A percentile compares a stretch with the other conserved stretches of the same genome.
Conservation (phyloP, 768 basidiomycete genomes). For the Collybia sp. region DNA sequence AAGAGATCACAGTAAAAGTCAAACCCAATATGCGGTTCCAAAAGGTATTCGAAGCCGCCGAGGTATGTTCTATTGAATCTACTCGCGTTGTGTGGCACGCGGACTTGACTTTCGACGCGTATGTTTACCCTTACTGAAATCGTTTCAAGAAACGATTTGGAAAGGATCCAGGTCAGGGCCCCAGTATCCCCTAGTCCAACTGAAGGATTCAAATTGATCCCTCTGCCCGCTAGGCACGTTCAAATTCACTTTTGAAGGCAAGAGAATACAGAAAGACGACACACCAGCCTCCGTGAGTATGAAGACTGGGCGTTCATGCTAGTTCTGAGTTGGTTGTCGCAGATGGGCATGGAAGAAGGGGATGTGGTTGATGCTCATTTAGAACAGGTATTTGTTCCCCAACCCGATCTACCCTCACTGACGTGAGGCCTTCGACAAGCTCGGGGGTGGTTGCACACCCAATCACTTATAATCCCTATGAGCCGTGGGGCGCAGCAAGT, state of each 20-base stretch:
- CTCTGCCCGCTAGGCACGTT: constrained; percentile 41
- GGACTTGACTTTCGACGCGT: background rate
- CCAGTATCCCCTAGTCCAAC: background rate
- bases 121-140: background rate
- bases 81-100: background rate
- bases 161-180: constrained; percentile 43
- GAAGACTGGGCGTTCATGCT: background rate
- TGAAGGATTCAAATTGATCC: background rate
- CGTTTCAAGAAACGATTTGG: constrained; percentile 45
- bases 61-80: constrained; percentile 33
- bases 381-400: constrained; percentile 39
- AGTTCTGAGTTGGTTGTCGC: background rate
- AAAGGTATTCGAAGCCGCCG: constrained; percentile 62
- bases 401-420: background rate
- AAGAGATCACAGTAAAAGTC: constrained; percentile 63
- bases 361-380: constrained; percentile 59
- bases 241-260: constrained; percentile 52
- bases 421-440: no score
- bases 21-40: constrained; percentile 51
- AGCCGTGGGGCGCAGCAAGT: background rate
- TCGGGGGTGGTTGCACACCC: no score
- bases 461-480: no score
- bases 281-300: constrained; percentile 47
- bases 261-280: constrained; percentile 36
- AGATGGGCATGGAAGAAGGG: constrained; percentile 58